Base-by-base conservation (phyloP, 2,329 filamentous ascomycete species). In the Pseudogymnoascus sp. region DNA sequence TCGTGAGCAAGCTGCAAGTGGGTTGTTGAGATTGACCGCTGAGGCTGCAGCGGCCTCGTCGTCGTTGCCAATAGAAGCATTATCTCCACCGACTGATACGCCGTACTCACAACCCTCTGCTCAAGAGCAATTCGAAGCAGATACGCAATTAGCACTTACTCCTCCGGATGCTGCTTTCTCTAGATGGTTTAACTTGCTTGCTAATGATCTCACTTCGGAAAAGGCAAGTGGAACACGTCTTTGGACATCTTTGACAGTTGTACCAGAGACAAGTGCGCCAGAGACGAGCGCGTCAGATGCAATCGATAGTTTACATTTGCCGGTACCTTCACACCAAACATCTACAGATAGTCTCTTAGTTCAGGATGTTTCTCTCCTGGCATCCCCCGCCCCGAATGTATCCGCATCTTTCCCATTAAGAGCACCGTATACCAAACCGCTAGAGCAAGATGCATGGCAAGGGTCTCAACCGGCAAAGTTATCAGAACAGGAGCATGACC, bases 391-490 rank as follows among this genome's bases (percentile, higher is more conserved):
- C 14, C 19, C 19, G 41, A 46, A 46, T 46, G 11, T 3, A 7
- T 46, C 41, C 41, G 19, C 41, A 24, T 7, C 41, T 14, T 46
- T 46, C 41, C 10, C 41, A 46, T 12, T 19, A 24, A 46, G 4
- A 14, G 19, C 61, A 43, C 41, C 59, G 10, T 62, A 61, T 22
- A 59, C 64, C 59, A 40, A 66, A 59, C 16, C 67, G 24, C 59
- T 64, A 46, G 63, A 66, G 37, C 60, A 61, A 65, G 41, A 50
- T 31, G 37, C 65, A 19, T 70, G 69, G 69, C 66, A 68, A 60
- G 65, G 66, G 7, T 64, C 65, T 6, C 64, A 62, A 10, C 60
- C 61, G 2, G 65, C 67, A 56, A 65, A 69, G 40, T 62, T 70
- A 3, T 59, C 65, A 2, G 66, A 67, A 19, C 65, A 69, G 41